These are phyloP conservation scores for Styphnolobium japonicum DNA, from an alignment of 306 rosid genomes.

Conservation along the genomic window DNA sequence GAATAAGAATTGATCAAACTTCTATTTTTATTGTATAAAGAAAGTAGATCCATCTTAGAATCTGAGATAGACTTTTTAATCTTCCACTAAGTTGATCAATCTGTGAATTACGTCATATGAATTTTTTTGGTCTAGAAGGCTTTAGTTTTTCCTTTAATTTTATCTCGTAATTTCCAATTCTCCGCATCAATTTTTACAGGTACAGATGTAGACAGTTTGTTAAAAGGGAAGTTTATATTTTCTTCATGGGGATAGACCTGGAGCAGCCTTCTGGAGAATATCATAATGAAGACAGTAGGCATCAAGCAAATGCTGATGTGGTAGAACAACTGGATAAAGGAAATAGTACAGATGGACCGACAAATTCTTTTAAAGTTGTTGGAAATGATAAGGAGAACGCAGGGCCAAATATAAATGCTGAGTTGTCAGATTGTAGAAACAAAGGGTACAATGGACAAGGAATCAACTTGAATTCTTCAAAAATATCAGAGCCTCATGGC, in stretches of 20 bases:
- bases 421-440: conserved; percentile 47
- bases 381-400: conserved; percentile 56
- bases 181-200: not conserved
- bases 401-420: conserved; percentile 49
- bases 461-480: conserved; percentile 51
- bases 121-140: not conserved
- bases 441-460: conserved; percentile 54
- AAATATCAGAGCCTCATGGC: conserved; percentile 52
- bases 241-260: conserved; percentile 67
- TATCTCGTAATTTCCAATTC: not conserved
- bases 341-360: not conserved
- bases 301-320: not conserved
- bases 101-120: not conserved
- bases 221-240: not conserved
- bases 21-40: not conserved
- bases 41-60: too few relatives aligned
- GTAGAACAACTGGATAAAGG: not conserved
- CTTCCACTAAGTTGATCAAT: not conserved
- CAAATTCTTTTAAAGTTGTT: not conserved
- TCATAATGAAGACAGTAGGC: not conserved
- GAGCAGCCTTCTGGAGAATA: conserved; percentile 57
- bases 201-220: not conserved
- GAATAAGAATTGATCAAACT: not conserved
- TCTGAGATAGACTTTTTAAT: not conserved
- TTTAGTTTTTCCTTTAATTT: not conserved